These are phyloP conservation scores for Moesziomyces antarcticus DNA, from an alignment of 1,284 basidiomycete species.

Conservation along the genomic window DNA sequence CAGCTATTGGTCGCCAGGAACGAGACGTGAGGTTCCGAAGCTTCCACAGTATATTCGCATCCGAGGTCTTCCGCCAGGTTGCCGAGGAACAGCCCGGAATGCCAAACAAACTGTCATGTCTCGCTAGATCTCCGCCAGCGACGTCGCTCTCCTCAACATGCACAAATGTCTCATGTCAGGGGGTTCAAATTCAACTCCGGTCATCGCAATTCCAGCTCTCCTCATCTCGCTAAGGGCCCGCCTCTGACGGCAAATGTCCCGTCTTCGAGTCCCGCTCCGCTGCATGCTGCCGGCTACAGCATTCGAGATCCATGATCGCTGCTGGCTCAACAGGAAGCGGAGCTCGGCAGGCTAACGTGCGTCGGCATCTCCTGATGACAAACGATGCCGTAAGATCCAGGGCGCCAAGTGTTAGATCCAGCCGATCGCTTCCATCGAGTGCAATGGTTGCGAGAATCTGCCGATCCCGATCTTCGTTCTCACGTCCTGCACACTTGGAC, in stretches of 20 bases:
- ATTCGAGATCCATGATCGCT: too few relatives aligned
- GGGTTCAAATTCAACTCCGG: background rate
- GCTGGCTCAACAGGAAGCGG: too few relatives aligned
- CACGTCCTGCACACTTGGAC: constrained; percentile 13
- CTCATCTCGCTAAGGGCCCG: background rate
- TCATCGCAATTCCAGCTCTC: background rate
- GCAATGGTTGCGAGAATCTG: too few relatives aligned
- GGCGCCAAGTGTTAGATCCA: too few relatives aligned
- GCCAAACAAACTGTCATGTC: background rate
- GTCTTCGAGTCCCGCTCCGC: background rate
- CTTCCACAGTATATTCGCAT: too few relatives aligned
- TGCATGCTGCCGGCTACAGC: too few relatives aligned
- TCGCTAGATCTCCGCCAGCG: background rate
- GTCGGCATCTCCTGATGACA: too few relatives aligned
- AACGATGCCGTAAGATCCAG: too few relatives aligned
- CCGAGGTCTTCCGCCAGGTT: background rate
- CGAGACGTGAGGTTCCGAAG: too few relatives aligned
- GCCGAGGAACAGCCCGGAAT: background rate
- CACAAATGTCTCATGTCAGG: background rate
- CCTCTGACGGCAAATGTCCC: background rate
- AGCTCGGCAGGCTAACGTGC: too few relatives aligned
- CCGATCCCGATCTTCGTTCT: background rate
- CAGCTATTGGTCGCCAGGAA: too few relatives aligned
- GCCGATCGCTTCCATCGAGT: too few relatives aligned
- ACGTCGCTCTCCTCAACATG: background rate